Evolutionary conservation across 805 yeast genomes (phyloP).

Genomic region (Diddensiella transvaalensis): DNA sequence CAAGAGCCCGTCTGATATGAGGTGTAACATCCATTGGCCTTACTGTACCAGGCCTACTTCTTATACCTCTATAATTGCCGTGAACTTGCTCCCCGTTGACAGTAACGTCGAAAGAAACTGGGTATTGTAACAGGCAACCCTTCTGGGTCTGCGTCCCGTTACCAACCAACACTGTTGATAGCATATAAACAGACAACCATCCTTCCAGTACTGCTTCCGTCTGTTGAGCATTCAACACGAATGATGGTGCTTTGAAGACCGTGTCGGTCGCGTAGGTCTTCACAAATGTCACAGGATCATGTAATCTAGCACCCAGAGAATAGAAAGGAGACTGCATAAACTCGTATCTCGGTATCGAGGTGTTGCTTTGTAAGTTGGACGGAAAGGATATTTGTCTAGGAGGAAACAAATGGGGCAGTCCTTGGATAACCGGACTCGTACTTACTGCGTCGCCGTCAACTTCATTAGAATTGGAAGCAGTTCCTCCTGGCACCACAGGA

Average conservation of each 20-base stretch:
- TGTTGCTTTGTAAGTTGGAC: neutral
- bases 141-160: constrained; percentile 17
- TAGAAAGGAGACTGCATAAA: no score
- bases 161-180: constrained; percentile 41
- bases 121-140: constrained; percentile 50
- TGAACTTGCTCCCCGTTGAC: constrained; percentile 51
- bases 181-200: constrained; percentile 39
- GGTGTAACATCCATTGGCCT: constrained; percentile 76
- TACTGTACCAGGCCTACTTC: constrained; percentile 72
- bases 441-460: neutral
- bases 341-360: neutral
- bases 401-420: neutral
- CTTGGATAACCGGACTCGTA: neutral
- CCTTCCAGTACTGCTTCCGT: neutral
- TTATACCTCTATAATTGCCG: constrained; percentile 67
- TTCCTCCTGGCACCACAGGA: neutral
- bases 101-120: constrained; percentile 64
- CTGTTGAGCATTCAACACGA: neutral
- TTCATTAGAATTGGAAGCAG: neutral
- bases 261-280: neutral
- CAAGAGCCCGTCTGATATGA: constrained; percentile 29
- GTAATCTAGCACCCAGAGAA: constrained; percentile 12
- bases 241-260: neutral
- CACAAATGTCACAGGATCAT: neutral
- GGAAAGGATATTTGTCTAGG: neutral